phyloP scores from a whole-genome alignment of 805 yeast species.

The Candida ovalis region DNA sequence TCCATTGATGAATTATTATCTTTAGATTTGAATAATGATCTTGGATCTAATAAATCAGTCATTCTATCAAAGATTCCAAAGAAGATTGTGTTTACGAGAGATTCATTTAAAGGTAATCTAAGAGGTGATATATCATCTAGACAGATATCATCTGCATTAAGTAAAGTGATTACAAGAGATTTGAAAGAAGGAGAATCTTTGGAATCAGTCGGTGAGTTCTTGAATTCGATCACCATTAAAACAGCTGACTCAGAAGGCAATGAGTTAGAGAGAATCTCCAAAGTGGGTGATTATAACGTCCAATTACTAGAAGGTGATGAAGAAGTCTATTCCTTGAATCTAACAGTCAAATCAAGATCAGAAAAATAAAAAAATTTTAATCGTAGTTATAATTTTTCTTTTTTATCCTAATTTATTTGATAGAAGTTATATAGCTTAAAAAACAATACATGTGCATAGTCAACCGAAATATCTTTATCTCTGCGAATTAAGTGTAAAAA shows the following conservation, averaged over 20 bases:
- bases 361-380: not conserved
- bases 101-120: constrained; percentile 15
- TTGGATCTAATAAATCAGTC: constrained; percentile 18
- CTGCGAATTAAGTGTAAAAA: not conserved
- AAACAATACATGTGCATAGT: not conserved
- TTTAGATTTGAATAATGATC: constrained; percentile 20
- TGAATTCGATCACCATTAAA: constrained; percentile 16
- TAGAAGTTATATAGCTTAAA: not conserved
- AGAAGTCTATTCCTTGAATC: constrained; percentile 11
- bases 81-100: constrained; percentile 25
- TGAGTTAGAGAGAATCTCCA: constrained; percentile 11
- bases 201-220: constrained; percentile 18
- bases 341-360: constrained; percentile 22
- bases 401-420: not conserved
- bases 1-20: constrained; percentile 27
- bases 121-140: constrained; percentile 13
- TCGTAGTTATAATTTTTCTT: not conserved
- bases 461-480: not conserved
- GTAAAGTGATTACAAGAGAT: constrained; percentile 8
- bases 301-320: constrained; percentile 18
- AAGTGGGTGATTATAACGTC: constrained; percentile 22
- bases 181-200: constrained; percentile 11
- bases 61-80: constrained; percentile 26
- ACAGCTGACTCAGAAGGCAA: constrained; percentile 14
- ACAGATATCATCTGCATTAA: constrained; percentile 11